These are phyloP conservation scores for Mytilinidion resinicola DNA, from an alignment of 495 filamentous ascomycete species.

Conservation along the genomic window DNA sequence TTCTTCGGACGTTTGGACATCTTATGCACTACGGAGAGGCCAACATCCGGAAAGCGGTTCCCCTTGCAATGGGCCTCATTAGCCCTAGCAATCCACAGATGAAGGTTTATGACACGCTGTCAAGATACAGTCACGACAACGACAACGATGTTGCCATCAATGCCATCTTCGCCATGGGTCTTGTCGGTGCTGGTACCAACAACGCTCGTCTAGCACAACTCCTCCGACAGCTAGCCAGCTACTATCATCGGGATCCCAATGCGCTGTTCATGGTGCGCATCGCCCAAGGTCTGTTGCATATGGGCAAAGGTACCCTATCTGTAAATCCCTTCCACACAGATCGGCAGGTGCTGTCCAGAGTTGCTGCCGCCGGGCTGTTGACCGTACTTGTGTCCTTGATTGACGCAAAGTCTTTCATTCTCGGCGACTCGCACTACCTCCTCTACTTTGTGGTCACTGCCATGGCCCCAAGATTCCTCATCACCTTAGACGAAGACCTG, in stretches of 20 bases:
- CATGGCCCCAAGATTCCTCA: conserved; percentile 92
- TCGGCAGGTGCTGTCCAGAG: conserved; percentile 86
- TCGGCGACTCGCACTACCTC: conserved; percentile 82
- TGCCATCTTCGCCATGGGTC: conserved; percentile 98
- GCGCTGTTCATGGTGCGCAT: conserved; percentile 99
- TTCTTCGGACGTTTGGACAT: conserved; percentile 92
- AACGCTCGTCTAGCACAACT: conserved; percentile 95
- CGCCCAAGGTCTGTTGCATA: conserved; percentile 93
- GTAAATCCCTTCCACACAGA: conserved; percentile 98
- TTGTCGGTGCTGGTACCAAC: conserved; percentile 94
- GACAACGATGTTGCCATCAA: conserved; percentile 98
- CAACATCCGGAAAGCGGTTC: conserved; percentile 93
- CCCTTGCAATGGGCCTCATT: conserved; percentile 94
- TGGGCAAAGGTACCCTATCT: conserved; percentile 97
- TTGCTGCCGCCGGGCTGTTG: conserved; percentile 83
- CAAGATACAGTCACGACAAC: conserved; percentile 97
- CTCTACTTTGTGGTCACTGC: conserved; percentile 97
- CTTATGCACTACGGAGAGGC: conserved; percentile 98
- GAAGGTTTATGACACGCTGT: conserved; percentile 98
- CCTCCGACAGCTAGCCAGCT: conserved; percentile 88
- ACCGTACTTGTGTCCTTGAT: conserved; percentile 87
- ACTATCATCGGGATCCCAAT: conserved; percentile 94
- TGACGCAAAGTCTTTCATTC: conserved; percentile 91
- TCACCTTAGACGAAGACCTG: conserved; percentile 90
- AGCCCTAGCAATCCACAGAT: conserved; percentile 98